phyloP scores from a whole-genome alignment of 305 asterid genomes.

The Petunia hybrid region DNA sequence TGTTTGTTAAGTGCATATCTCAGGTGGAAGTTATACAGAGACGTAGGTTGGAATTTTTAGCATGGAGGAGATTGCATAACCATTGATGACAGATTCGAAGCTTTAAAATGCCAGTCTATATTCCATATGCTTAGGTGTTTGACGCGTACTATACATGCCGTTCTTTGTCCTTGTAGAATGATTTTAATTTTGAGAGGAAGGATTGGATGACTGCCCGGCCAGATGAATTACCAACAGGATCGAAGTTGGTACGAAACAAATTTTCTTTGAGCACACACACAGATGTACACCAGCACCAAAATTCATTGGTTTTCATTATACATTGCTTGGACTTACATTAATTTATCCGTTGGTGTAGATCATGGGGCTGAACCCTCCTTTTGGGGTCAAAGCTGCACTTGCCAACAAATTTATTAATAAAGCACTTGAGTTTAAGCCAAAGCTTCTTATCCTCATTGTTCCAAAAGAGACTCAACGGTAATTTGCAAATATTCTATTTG shows the following conservation, averaged over 20 bases:
- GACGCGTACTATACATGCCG: neutral
- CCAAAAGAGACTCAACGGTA: conserved; percentile 81
- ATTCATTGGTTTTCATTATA: neutral
- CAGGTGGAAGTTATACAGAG: conserved; percentile 5
- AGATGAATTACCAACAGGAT: conserved; percentile 47
- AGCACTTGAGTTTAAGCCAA: conserved; percentile 91
- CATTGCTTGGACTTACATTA: conserved; percentile 27
- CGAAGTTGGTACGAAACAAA: conserved; percentile 49
- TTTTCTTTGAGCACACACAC: conserved; percentile 26
- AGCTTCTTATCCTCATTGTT: conserved; percentile 83
- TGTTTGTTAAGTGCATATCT: neutral
- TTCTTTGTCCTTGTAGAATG: conserved; percentile 56
- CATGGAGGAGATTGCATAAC: conserved; percentile 2
- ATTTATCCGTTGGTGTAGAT: conserved; percentile 57
- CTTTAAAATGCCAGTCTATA: neutral
- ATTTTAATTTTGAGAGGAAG: conserved; percentile 56
- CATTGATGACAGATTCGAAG: neutral
- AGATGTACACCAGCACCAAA: conserved; percentile 11
- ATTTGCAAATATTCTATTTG: neutral
- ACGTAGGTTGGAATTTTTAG: neutral
- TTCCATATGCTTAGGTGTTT: neutral
- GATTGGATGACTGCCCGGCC: conserved; percentile 54
- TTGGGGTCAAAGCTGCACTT: conserved; percentile 78
- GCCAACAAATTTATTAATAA: conserved; percentile 78
- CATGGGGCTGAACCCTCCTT: conserved; percentile 98